A percentile compares a stretch with the other conserved stretches of the same genome.
These are phyloP conservation scores for Lachancea cidri DNA, from an alignment of 805 yeast species.

Conservation along the genomic window DNA sequence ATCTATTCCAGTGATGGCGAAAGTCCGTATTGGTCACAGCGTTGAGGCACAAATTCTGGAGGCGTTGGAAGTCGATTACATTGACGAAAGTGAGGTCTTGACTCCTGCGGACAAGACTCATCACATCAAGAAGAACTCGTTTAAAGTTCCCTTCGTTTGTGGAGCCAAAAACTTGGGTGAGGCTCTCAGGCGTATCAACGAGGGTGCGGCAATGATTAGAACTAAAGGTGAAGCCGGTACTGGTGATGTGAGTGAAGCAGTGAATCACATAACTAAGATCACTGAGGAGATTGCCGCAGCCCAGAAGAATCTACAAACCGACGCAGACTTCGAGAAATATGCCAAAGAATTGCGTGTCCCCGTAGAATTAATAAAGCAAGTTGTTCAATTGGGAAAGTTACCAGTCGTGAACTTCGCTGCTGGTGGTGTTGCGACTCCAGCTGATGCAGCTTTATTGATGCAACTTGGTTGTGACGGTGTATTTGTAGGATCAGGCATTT, in stretches of 20 bases:
- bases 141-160: conserved; percentile 74
- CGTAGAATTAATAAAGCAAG: conserved; percentile 43
- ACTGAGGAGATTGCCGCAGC: conserved; percentile 43
- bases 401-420: conserved; percentile 87
- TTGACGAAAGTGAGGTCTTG: conserved; percentile 79
- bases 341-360: conserved; percentile 62
- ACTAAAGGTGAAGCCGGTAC: conserved; percentile 90
- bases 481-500: conserved; percentile 74
- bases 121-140: conserved; percentile 58
- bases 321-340: conserved; percentile 41
- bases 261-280: conserved; percentile 63
- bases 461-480: conserved; percentile 76
- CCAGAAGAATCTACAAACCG: conserved; percentile 36
- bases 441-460: conserved; percentile 83
- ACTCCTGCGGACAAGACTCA: conserved; percentile 71
- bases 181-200: conserved; percentile 70
- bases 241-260: conserved; percentile 81
- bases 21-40: conserved; percentile 75
- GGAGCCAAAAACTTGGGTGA: conserved; percentile 81
- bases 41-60: conserved; percentile 79
- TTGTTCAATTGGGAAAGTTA: conserved; percentile 46
- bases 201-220: conserved; percentile 85
- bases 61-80: conserved; percentile 68
- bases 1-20: conserved; percentile 78
- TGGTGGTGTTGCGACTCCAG: conserved; percentile 85